Conservation (phyloP, 2,329 filamentous ascomycete species). For the Fusarium foetens region DNA sequence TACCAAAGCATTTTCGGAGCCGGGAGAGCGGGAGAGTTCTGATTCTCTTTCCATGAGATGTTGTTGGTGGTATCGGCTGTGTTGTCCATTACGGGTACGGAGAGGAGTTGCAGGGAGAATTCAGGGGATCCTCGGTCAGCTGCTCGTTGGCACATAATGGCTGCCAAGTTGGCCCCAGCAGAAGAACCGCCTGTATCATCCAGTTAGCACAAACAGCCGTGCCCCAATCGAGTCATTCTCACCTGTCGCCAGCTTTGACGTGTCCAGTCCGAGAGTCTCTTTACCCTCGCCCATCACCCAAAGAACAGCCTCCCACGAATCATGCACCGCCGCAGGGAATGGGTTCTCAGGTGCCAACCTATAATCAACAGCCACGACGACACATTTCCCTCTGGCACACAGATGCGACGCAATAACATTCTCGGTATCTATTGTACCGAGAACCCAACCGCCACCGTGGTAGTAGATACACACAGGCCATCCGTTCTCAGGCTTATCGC, state of each 20-base stretch:
- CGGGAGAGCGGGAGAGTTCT: not conserved
- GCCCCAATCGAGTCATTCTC: accelerated
- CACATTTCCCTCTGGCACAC: not conserved
- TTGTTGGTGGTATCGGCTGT: not conserved
- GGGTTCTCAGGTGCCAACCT: not conserved
- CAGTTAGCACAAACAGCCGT: not conserved
- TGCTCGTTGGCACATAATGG: constrained; percentile 19
- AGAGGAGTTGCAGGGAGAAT: constrained; percentile 15
- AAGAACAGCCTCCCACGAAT: constrained; percentile 18
- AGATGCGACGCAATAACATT: constrained; percentile 19
- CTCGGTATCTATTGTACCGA: constrained; percentile 13
- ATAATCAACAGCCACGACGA: constrained; percentile 16
- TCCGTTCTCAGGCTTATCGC: not conserved
- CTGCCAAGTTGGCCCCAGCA: constrained; percentile 12
- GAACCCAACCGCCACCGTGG: constrained; percentile 19
- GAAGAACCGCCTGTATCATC: constrained; percentile 4
- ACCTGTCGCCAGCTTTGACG: not conserved
- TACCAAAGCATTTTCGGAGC: constrained; percentile 19
- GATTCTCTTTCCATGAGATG: constrained; percentile 6
- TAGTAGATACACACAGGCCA: constrained; percentile 20
- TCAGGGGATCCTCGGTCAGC: not conserved
- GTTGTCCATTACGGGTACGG: constrained; percentile 16
- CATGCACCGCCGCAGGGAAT: constrained; percentile 8
- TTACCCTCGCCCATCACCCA: not conserved
- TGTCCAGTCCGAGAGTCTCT: not conserved